phyloP scores from a whole-genome alignment of 2,329 filamentous ascomycete species.

The Aspergillus fischeri region DNA sequence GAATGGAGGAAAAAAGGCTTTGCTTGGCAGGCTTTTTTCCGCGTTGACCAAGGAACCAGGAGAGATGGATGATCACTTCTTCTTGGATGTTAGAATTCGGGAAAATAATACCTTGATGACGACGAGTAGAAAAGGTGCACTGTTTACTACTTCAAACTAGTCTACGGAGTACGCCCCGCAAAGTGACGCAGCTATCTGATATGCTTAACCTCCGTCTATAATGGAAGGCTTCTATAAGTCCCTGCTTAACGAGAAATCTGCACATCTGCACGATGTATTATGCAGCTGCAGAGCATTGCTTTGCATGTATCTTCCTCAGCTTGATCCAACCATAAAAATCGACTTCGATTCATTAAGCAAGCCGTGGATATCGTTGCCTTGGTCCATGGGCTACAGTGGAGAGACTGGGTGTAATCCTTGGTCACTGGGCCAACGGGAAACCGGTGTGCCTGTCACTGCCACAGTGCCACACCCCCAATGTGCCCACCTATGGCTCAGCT shows the following conservation, averaged over 20 bases:
- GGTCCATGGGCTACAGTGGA: slow-evolving; percentile 8
- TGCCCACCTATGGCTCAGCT: background rate
- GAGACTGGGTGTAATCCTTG: background rate
- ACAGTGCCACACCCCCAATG: background rate
- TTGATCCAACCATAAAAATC: background rate
- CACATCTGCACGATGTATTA: background rate
- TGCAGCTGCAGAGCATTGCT: slow-evolving; percentile 1
- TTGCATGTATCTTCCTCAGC: background rate
- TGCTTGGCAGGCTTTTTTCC: background rate
- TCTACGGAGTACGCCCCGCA: background rate
- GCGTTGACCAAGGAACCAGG: slow-evolving; percentile 11
- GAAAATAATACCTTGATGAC: background rate
- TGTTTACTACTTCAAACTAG: background rate
- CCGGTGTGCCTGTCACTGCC: slow-evolving; percentile 2
- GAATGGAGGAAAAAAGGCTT: background rate
- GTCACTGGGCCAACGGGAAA: slow-evolving; percentile 19
- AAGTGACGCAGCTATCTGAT: background rate
- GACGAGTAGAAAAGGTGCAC: background rate
- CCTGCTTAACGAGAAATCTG: background rate
- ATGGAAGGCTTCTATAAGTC: background rate
- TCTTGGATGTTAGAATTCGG: background rate
- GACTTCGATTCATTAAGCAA: background rate
- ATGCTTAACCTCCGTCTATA: background rate
- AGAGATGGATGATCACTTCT: slow-evolving; percentile 7
- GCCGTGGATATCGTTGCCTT: slow-evolving; percentile 4